These are phyloP conservation scores for Podaxis carcinomalis DNA, from an alignment of 768 basidiomycete species.

Conservation along the genomic window DNA sequence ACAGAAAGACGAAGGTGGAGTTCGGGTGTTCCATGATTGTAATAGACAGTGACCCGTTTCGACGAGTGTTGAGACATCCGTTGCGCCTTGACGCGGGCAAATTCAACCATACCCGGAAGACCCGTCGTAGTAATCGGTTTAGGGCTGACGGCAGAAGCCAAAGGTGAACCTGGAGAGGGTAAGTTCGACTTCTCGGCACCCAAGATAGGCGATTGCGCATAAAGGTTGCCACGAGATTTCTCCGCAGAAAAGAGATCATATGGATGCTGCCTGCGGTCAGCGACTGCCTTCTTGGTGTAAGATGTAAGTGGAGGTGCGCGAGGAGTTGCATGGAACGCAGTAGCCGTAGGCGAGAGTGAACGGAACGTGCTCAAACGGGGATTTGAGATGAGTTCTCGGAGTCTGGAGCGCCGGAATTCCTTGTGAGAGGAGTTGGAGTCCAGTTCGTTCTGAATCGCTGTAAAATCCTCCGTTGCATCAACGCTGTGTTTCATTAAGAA, in stretches of 20 bases:
- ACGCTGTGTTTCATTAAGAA: constrained; percentile 30
- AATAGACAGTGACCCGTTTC: constrained; percentile 48
- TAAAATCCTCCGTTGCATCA: constrained; percentile 52
- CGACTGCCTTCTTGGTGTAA: not conserved
- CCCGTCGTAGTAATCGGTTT: not conserved
- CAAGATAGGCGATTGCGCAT: not conserved
- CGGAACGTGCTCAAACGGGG: constrained; percentile 52
- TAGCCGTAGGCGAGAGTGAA: constrained; percentile 43
- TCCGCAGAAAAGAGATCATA: not conserved
- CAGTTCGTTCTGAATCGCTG: constrained; percentile 37
- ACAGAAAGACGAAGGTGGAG: constrained; percentile 54
- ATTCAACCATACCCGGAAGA: constrained; percentile 11
- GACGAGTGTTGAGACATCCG: constrained; percentile 16
- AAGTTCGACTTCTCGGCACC: not conserved
- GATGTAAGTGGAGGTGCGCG: constrained; percentile 16
- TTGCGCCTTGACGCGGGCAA: constrained; percentile 3
- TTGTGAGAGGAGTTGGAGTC: constrained; percentile 6
- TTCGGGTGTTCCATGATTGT: constrained; percentile 42
- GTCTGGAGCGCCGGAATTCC: constrained; percentile 30
- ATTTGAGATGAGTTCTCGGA: constrained; percentile 48
- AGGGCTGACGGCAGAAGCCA: not conserved
- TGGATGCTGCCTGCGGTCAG: not conserved
- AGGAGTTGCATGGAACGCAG: constrained; percentile 32
- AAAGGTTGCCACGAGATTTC: not conserved
- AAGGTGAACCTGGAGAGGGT: not conserved